Evolutionary conservation across 371 early-diverging fungal genomes (phyloP).

Genomic region (Mucor sp.): DNA sequence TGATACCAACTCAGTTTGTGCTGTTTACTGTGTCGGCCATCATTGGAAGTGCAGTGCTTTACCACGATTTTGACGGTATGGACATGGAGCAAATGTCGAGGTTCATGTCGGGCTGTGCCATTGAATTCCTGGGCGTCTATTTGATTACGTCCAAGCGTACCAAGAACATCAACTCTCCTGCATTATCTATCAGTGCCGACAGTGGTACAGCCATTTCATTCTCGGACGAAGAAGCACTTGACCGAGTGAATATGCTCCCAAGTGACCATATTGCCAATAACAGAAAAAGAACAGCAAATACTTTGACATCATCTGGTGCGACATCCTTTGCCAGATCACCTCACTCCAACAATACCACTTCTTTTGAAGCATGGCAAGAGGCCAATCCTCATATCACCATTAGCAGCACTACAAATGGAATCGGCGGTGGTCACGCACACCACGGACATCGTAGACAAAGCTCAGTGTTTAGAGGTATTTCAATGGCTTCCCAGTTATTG

Average conservation of each 20-base stretch:
- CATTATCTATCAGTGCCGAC: constrained; percentile 28
- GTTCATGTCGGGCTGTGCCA: constrained; percentile 62
- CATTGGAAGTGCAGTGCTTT: constrained; percentile 71
- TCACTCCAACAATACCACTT: neutral
- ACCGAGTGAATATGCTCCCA: constrained; percentile 13
- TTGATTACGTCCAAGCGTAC: constrained; percentile 65
- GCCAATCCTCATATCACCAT: constrained; percentile 7
- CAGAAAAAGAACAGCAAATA: constrained; percentile 2
- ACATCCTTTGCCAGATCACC: neutral
- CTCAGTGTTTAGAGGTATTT: constrained; percentile 49
- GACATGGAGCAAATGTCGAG: constrained; percentile 48
- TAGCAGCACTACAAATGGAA: neutral
- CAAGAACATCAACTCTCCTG: constrained; percentile 19
- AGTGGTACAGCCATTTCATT: constrained; percentile 19
- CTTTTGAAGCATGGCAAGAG: constrained; percentile 22
- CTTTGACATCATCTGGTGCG: neutral
- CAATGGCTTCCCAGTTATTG: constrained; percentile 47
- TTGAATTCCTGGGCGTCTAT: constrained; percentile 74
- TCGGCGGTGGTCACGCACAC: neutral
- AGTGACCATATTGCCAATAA: constrained; percentile 6
- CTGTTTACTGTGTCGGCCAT: constrained; percentile 79
- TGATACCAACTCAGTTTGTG: constrained; percentile 83
- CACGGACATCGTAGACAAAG: constrained; percentile 36
- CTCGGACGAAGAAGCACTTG: constrained; percentile 20
- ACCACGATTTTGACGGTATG: constrained; percentile 74